Evolutionary conservation across 202 grass and related monocot species (phyloP), one percentile per base, ranked within the genome.

Genomic region (Cymbopogon flexuosus): DNA sequence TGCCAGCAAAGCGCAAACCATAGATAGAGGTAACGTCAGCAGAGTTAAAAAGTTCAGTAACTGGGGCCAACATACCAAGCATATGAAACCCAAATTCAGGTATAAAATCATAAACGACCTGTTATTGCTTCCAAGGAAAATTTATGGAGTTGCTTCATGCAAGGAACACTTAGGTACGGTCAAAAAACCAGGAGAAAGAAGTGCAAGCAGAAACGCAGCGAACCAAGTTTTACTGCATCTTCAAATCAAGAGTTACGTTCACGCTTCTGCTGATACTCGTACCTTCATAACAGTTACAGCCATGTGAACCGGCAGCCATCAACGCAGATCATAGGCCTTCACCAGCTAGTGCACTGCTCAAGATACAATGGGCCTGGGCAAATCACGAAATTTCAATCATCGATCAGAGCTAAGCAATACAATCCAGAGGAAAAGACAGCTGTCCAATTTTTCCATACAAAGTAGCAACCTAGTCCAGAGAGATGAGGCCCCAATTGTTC

Each of bases 281-380:
- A 75, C 70, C 54, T 75, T 70, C 23, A 63, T 70, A 27, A 70
- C 70, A 84, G 77, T 37, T 36, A 72, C 43, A 39, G 56, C 77
- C 87, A 88, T 88, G 81, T 72, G 71, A 79, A 76, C 61, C 21
- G 33, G 24, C 23, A 84, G 76, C 54, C 63, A 80, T 43, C 42
- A 27, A 57, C 31, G 68, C 42, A 80, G 49, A 76, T 69, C 81
- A 76, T 70, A 84, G 39, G 56, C 35, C 78, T 66, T 84, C 77
- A 76, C 70, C 56, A 65, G 34, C 54, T 72, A 81, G 71, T 72
- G 27, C 72, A 81, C 77, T 72, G 77, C 37, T 77, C 2, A 90
- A 86, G 84, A 90, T 83, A 63, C 74, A 64, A 74, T 58, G 83
- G 79, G 33, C 83, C 88, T 75, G 74, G 62, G 41, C 68, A 86